Conservation (phyloP, 129 eudicot species). For the Scalesia atractyloides region DNA sequence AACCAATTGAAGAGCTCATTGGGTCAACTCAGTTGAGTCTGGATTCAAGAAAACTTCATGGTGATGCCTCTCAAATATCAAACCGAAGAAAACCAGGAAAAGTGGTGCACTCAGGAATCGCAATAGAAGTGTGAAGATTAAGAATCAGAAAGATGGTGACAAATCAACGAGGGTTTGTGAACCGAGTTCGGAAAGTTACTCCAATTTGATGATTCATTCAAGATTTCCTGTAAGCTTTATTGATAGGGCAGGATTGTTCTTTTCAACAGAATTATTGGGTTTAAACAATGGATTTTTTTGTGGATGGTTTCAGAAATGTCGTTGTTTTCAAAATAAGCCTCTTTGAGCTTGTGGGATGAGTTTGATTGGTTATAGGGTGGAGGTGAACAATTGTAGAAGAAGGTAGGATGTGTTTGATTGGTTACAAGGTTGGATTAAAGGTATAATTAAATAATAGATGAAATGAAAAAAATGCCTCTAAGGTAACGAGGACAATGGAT, state of each 20-base stretch:
- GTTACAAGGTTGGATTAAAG: too few relatives aligned
- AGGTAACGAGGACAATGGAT: too few relatives aligned
- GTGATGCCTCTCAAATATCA: conserved; percentile 47
- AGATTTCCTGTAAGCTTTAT: conserved; percentile 77
- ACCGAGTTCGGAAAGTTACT: conserved; percentile 42
- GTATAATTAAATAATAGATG: too few relatives aligned
- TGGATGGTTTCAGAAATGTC: too few relatives aligned
- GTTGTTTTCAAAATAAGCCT: too few relatives aligned
- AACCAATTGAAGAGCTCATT: conserved; percentile 35
- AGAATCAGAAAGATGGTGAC: conserved; percentile 55
- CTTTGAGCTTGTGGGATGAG: too few relatives aligned
- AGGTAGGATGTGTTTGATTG: too few relatives aligned
- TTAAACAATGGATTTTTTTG: conserved; percentile 24
- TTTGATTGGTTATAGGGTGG: too few relatives aligned
- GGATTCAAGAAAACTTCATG: conserved; percentile 56
- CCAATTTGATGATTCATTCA: conserved; percentile 61
- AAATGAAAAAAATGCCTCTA: too few relatives aligned
- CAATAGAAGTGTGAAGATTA: conserved; percentile 45
- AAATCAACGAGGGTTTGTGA: conserved; percentile 49
- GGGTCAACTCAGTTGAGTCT: conserved; percentile 48
- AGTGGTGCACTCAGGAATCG: conserved; percentile 34
- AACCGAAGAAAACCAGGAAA: conserved; percentile 59
- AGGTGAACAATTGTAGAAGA: too few relatives aligned
- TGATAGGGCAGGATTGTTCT: conserved; percentile 70
- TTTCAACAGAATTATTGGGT: conserved; percentile 50